phyloP scores from a whole-genome alignment of 164 flowering plant genomes.

The Nymphaea thermarum region DNA sequence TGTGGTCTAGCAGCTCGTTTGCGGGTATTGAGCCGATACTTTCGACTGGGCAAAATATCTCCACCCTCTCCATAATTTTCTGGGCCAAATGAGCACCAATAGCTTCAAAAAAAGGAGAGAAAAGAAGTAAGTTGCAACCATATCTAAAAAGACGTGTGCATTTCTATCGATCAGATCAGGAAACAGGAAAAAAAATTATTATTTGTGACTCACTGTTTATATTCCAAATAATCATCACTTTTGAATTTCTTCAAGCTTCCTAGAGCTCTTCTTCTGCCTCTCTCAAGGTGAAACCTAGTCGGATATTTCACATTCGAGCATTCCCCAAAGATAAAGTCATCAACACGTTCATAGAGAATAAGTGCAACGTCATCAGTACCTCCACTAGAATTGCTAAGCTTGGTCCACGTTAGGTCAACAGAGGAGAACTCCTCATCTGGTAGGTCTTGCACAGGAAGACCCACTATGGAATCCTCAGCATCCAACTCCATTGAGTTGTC shows the following conservation, averaged over 20 bases:
- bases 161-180: not conserved
- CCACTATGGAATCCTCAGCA: conserved; percentile 35
- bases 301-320: conserved; percentile 73
- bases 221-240: conserved; percentile 77
- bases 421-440: conserved; percentile 75
- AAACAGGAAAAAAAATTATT: not conserved
- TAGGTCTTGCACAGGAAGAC: conserved; percentile 70
- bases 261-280: conserved; percentile 55
- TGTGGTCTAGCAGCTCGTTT: conserved; percentile 98
- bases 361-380: conserved; percentile 74
- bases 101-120: conserved; percentile 29
- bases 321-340: conserved; percentile 81
- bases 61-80: conserved; percentile 98
- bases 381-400: conserved; percentile 53
- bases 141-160: not conserved
- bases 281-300: conserved; percentile 88
- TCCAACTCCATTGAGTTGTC: conserved; percentile 28
- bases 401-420: conserved; percentile 65
- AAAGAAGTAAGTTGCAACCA: not conserved
- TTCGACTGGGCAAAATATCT: conserved; percentile 71
- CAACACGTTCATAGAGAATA: conserved; percentile 74
- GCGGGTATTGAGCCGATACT: conserved; percentile 81
- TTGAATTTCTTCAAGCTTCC: conserved; percentile 77
- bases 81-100: conserved; percentile 99
- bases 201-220: conserved; percentile 46